Conservation (phyloP, 495 filamentous ascomycete species). For the Choiromyces venosus region DNA sequence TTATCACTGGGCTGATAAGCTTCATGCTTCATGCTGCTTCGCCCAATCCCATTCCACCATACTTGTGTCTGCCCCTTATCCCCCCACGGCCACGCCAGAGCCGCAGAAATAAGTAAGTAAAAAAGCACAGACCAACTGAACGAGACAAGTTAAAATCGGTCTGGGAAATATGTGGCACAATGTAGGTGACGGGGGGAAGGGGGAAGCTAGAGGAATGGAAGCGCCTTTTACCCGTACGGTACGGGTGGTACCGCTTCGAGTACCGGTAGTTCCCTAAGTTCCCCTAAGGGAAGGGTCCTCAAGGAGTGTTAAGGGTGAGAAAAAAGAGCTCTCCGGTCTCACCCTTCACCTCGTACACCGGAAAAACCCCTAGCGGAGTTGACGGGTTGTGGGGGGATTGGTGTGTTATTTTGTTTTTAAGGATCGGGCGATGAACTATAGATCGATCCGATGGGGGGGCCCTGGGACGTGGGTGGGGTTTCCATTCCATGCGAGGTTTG, state of each 20-base stretch:
- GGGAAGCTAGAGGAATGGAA: neutral
- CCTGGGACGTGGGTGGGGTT: conserved; percentile 2
- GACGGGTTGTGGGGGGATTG: neutral
- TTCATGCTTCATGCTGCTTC: neutral
- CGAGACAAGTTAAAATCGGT: neutral
- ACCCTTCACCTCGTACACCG: neutral
- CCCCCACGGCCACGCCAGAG: neutral
- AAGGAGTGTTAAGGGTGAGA: neutral
- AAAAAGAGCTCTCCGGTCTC: neutral
- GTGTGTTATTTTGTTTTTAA: neutral
- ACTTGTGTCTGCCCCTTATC: neutral
- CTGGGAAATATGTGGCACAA: neutral
- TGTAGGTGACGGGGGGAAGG: neutral
- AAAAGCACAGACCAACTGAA: neutral
- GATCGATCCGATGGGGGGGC: conserved; percentile 1
- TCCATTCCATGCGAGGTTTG: neutral
- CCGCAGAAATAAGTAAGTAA: neutral
- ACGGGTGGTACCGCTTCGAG: conserved; percentile 2
- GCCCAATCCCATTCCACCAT: neutral
- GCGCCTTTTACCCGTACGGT: neutral
- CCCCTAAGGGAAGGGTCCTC: neutral
- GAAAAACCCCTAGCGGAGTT: neutral
- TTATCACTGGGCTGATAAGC: conserved; percentile 2
- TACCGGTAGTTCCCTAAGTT: neutral
- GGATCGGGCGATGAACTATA: conserved; percentile 1